These are phyloP conservation scores for Saxophila tyrrhenica DNA, from an alignment of 495 filamentous ascomycete genomes.

Conservation along the genomic window DNA sequence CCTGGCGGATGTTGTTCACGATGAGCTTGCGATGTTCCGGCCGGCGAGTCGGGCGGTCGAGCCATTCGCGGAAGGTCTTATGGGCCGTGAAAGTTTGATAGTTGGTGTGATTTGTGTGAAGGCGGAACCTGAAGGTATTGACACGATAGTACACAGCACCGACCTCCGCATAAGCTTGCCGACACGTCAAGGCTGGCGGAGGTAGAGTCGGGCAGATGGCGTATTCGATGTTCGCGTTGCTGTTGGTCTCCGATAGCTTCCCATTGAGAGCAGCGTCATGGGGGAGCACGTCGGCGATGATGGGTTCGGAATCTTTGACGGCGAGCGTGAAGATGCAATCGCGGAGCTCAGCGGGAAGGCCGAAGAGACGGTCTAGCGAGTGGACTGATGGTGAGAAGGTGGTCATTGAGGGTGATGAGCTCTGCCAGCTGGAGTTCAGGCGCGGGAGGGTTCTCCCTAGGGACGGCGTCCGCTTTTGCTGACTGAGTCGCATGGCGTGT, in stretches of 20 bases:
- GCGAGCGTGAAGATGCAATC: not conserved
- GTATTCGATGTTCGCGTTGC: not conserved
- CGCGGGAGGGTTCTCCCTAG: too few species aligned
- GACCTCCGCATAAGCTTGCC: not conserved
- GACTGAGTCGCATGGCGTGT: too few species aligned
- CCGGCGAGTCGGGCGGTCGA: not conserved
- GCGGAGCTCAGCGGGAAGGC: not conserved
- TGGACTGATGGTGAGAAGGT: not conserved
- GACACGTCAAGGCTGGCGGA: not conserved
- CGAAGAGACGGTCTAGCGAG: not conserved
- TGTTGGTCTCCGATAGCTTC: not conserved
- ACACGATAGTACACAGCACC: not conserved
- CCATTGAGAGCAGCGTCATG: not conserved
- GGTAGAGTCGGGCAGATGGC: not conserved
- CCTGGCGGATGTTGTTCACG: not conserved
- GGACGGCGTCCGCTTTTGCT: too few species aligned
- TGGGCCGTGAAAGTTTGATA: too few species aligned
- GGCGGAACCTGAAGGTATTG: not conserved
- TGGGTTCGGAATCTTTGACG: not conserved
- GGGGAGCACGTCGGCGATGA: not conserved
- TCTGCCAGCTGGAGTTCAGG: not conserved
- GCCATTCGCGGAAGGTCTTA: not conserved
- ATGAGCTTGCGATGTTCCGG: not conserved
- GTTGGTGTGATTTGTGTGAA: not conserved
- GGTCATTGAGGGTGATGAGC: not conserved